Evolutionary conservation across 2,329 filamentous ascomycete genomes (phyloP), one percentile per base, ranked within the genome.

Genomic region (Phaeosphaeriaceae sp.): DNA sequence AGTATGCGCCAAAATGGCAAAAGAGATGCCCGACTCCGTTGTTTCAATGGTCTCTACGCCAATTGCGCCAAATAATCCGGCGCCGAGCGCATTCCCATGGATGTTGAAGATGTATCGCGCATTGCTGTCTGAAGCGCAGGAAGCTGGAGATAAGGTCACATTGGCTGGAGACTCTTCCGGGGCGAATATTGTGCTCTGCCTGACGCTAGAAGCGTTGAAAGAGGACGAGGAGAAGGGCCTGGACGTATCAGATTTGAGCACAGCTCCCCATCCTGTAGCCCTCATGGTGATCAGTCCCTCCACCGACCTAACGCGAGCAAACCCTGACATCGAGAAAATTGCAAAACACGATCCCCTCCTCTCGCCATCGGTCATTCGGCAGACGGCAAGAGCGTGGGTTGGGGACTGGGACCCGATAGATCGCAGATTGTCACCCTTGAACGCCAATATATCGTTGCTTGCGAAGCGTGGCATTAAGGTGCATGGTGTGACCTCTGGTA

Each of bases 121-220:
- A 0, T 57, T 85, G 0, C 62, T 87, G 60, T 47, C 62, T 1
- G 65, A 78, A n/a, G 78, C 82, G 0, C 65, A 73, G 0, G 63
- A 69, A 0, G 72, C 71, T 0, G 72, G 72, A 2, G 81, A 86
- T 53, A 75, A 69, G 1, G 75, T 86, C 0, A 78, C 83, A 1
- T 74, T 87, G 1, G 81, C 80, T 0, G 86, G 86, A 1, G 86
- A 88, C 54, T 85, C 83, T 0, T 82, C 84, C 0, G 85, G 86
- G 0, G 85, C 80, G 0, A 88, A 87, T 57, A 75, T 87, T 3
- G 78, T 81, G 0, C 71, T 86, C 0, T 70, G 70, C 0, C 70
- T 84, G 40, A 67, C 76, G 0, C 57, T 83, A 19, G 72, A 76
- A 42, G 75, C 77, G 3, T 60, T 83, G 21, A 54, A 63, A 10